phyloP scores from a whole-genome alignment of 2,329 filamentous ascomycete species.

The Fusarium anguioides region DNA sequence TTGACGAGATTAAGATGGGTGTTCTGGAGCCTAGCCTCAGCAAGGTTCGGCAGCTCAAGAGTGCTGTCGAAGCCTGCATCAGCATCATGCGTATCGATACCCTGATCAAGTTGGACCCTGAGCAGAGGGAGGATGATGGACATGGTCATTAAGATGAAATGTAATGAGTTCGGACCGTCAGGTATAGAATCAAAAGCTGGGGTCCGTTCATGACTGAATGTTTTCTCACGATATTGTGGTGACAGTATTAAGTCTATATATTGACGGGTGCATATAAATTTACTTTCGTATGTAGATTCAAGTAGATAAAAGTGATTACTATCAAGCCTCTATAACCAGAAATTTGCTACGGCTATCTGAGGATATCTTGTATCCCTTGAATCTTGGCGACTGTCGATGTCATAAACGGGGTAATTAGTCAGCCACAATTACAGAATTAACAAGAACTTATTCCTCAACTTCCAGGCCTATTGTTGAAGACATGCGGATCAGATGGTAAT shows the following conservation, averaged over 20 bases:
- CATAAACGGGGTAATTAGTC: background rate
- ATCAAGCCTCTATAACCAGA: background rate
- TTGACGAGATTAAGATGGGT: constrained; percentile 93
- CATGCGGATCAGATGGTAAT: background rate
- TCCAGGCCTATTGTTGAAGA: background rate
- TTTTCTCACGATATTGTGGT: constrained; percentile 20
- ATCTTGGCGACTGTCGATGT: background rate
- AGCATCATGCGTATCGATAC: constrained; percentile 99
- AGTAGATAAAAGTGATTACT: constrained; percentile 1
- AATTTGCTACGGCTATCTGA: background rate
- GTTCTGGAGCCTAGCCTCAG: constrained; percentile 97
- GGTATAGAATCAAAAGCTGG: constrained; percentile 46
- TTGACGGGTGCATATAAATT: background rate
- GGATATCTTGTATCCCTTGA: no score
- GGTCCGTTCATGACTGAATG: constrained; percentile 38
- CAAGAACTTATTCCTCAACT: background rate
- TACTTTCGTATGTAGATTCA: background rate
- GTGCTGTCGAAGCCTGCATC: constrained; percentile 97
- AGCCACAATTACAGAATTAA: background rate
- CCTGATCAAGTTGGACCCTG: constrained; percentile 96
- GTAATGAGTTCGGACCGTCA: constrained; percentile 43
- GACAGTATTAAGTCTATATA: constrained; percentile 4
- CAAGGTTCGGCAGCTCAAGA: constrained; percentile 98
- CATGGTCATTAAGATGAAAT: constrained; percentile 75
- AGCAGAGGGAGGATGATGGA: constrained; percentile 79